These are phyloP conservation scores for Rhizophora mangle DNA, from an alignment of 345 rosid genomes.

Conservation along the genomic window DNA sequence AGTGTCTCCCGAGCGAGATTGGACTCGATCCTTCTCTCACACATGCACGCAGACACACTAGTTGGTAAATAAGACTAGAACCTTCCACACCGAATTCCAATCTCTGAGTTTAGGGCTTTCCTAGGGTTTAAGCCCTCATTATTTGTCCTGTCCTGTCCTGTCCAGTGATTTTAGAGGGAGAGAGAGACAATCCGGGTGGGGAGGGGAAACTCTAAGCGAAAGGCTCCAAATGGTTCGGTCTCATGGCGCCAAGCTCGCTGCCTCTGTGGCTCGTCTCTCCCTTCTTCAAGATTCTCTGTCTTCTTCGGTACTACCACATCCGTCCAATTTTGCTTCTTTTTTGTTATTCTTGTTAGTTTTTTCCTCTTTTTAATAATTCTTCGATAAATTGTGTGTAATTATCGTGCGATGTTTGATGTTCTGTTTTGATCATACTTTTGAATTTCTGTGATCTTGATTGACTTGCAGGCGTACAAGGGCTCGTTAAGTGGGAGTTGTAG, in stretches of 20 bases:
- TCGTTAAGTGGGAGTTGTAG: constrained; percentile 38
- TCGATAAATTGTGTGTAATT: not conserved
- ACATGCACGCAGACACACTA: too few species aligned
- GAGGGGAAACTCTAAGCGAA: too few species aligned
- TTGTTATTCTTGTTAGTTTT: not conserved
- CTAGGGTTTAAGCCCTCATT: constrained; percentile 30
- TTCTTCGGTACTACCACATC: constrained; percentile 34
- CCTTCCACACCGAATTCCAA: not conserved
- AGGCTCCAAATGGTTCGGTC: constrained; percentile 52
- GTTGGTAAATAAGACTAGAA: not conserved
- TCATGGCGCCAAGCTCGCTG: constrained; percentile 58
- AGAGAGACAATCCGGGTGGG: too few species aligned
- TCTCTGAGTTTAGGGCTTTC: constrained; percentile 31
- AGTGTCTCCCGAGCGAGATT: too few species aligned
- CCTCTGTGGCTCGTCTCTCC: constrained; percentile 48
- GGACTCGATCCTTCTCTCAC: too few species aligned
- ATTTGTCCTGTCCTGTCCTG: too few species aligned
- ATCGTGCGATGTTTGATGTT: too few species aligned
- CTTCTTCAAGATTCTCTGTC: constrained; percentile 28
- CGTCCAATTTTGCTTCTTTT: not conserved
- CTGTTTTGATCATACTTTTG: not conserved
- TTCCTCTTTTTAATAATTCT: not conserved
- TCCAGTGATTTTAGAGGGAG: too few species aligned
- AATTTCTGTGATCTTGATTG: not conserved
- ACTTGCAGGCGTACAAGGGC: constrained; percentile 40